Base-by-base conservation (phyloP, 2,329 filamentous ascomycete species). In the Aspergillus novoparasiticus region DNA sequence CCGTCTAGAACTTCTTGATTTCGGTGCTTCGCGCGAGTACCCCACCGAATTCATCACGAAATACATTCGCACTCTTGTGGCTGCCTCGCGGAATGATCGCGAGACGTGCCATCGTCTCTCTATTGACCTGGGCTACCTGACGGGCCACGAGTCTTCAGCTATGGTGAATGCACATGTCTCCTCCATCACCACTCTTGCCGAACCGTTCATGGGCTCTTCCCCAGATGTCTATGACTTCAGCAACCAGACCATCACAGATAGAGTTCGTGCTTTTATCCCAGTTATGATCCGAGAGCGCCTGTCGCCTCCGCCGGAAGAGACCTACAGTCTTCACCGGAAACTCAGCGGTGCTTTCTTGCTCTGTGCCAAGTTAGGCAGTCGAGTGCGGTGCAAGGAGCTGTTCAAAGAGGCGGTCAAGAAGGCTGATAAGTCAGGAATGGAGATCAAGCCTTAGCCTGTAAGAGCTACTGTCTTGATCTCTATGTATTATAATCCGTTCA, bases 171-270 rank as follows among this genome's bases (percentile, higher is more conserved):
- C 96, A 1, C 95, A 99, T 75, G 85, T 94, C n/a, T 85, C 90
- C 28, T 95, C 91, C 0, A 90, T 99, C 32, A 81, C 96, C 54
- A 97, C 94, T 0, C 87, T 99, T 1, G 94, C 94, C 0, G 95
- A 99, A 77, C 95, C 95, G 0, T 99, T 98, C 80, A 83, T 90
- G 70, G 83, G 83, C 4, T 85, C 83, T 0, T 92, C 93, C 0
- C 92, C 93, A 0, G 90, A 91, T 57, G 80, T 96, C 0, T 99
- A 99, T 76, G 93, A 99, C 76, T 99, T 99, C 78, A 83, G 87
- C 64, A 88, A 94, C 73, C 95, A 99, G 82, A 99, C 94, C 1
- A 98, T 99, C 69, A 99, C 95, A 1, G 94, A 98, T 73, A 86
- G 96, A 51, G 94, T 99, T 62, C 89, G 94, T 72, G 86, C 84